Conservation (phyloP, 306 rosid genomes). For the Dicorynia guianensis region DNA sequence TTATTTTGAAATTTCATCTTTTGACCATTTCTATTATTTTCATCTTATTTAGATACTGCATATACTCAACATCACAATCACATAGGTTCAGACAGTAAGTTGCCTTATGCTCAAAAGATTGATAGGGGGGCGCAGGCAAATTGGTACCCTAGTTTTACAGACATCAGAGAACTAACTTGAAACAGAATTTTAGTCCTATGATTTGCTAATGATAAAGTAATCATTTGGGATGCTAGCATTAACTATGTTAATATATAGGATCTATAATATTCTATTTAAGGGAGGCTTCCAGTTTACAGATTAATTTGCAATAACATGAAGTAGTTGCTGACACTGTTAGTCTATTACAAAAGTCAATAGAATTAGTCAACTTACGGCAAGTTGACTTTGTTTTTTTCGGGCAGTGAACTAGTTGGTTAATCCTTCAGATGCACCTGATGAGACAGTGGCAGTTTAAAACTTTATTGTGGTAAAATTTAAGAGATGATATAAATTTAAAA, state of each 20-base stretch:
- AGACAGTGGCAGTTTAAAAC: too few species aligned
- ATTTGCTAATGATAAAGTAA: neutral
- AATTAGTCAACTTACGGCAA: neutral
- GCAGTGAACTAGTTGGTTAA: neutral
- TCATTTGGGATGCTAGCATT: too few species aligned
- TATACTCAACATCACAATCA: neutral
- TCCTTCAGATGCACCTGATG: neutral
- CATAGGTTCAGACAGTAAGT: neutral
- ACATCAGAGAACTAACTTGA: neutral
- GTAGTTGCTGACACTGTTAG: neutral
- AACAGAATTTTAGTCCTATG: neutral
- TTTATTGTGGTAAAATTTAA: too few species aligned
- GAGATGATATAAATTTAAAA: too few species aligned
- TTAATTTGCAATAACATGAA: conserved; percentile 5
- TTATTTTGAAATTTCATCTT: neutral
- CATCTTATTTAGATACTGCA: neutral
- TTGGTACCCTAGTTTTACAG: neutral
- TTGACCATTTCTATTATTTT: neutral
- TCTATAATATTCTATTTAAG: neutral
- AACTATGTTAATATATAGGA: neutral
- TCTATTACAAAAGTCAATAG: neutral
- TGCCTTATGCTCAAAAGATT: neutral
- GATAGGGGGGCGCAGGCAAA: neutral
- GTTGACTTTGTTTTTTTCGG: neutral
- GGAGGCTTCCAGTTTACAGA: neutral